Conservation (phyloP, 2,329 filamentous ascomycete genomes). For the Aspergillus proliferans region DNA sequence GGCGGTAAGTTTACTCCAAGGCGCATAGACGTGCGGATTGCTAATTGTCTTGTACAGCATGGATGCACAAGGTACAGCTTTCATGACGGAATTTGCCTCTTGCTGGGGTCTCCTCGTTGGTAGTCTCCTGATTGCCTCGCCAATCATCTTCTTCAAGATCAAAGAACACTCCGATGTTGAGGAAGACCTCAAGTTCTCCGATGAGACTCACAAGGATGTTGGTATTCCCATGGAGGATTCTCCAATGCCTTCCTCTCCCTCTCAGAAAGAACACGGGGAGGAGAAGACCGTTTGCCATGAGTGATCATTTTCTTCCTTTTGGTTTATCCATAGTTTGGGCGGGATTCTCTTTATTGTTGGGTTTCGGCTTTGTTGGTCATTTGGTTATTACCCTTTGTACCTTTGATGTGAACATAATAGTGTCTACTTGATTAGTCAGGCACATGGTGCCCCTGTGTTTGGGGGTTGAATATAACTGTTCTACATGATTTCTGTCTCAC, state of each 20-base stretch:
- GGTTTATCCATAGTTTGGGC: background rate
- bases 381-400: no score
- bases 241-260: background rate
- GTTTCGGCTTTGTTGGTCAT: no score
- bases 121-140: constrained; percentile 69
- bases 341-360: no score
- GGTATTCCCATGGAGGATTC: constrained; percentile 16
- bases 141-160: constrained; percentile 72
- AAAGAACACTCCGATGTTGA: constrained; percentile 74
- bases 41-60: constrained; percentile 52
- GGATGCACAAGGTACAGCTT: constrained; percentile 57
- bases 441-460: no score
- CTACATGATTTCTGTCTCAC: no score
- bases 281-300: background rate
- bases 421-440: no score
- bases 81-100: constrained; percentile 64
- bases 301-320: background rate
- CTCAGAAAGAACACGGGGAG: background rate
- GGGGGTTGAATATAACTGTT: no score
- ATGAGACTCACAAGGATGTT: constrained; percentile 73
- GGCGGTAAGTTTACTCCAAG: constrained; percentile 29
- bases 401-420: no score
- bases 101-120: constrained; percentile 71
- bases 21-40: constrained; percentile 1
- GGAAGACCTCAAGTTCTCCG: constrained; percentile 76